Percentiles rank a stretch among this genome's conserved stretches.
phyloP scores from a whole-genome alignment of 352 stramenopile species.

The Phytophthora sojae region DNA sequence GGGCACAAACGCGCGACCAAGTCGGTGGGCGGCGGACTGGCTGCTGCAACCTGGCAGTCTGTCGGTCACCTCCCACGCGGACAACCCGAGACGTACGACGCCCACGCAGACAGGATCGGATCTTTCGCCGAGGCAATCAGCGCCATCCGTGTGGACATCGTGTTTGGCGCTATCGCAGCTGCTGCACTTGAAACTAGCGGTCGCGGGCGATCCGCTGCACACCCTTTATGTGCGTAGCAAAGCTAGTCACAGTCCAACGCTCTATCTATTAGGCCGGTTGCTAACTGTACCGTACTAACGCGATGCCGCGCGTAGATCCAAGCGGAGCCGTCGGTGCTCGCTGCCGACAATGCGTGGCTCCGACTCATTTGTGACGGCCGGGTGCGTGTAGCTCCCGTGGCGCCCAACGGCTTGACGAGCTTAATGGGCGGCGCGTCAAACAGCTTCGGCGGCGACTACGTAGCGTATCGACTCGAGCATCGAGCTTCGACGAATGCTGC shows the following conservation, averaged over 20 bases:
- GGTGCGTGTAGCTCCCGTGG: constrained; percentile 27
- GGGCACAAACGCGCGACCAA: background rate
- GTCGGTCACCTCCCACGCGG: constrained; percentile 3
- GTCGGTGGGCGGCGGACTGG: constrained; percentile 31
- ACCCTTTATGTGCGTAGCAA: constrained; percentile 35
- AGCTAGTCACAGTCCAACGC: background rate
- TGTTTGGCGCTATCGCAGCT: constrained; percentile 41
- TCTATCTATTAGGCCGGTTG: background rate
- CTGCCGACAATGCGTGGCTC: constrained; percentile 35
- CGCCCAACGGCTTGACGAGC: constrained; percentile 34
- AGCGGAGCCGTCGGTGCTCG: constrained; percentile 32
- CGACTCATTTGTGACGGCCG: constrained; percentile 46
- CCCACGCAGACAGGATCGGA: background rate
- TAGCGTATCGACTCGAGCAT: constrained; percentile 24
- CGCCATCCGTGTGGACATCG: constrained; percentile 38
- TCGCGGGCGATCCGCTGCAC: constrained; percentile 25
- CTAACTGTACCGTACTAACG: background rate
- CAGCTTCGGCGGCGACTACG: constrained; percentile 34
- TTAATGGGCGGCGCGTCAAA: constrained; percentile 24
- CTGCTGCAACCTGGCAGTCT: constrained; percentile 27
- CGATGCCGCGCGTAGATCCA: constrained; percentile 29
- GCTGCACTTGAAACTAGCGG: constrained; percentile 32
- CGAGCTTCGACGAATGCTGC: background rate
- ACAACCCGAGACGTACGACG: background rate
- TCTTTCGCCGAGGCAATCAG: background rate